These are phyloP conservation scores for Colletotrichum sp. DNA, from an alignment of 2,329 filamentous ascomycete genomes.

Conservation along the genomic window DNA sequence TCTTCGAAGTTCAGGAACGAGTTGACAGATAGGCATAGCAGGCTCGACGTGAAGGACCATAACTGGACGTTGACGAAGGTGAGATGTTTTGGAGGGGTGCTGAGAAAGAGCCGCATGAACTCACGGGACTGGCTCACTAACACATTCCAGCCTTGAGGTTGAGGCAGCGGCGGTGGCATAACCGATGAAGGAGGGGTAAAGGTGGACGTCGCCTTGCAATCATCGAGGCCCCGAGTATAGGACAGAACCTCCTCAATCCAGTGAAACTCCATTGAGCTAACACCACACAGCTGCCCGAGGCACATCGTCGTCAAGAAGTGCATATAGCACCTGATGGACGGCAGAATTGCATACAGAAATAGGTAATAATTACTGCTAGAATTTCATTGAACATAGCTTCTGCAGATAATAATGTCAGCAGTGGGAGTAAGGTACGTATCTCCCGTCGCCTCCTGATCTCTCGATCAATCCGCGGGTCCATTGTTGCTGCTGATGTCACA, in stretches of 20 bases:
- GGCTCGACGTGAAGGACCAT: not conserved
- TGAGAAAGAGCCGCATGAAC: not conserved
- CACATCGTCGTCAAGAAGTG: not conserved
- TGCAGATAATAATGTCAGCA: not conserved
- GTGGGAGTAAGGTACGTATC: not conserved
- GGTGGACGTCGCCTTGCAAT: not conserved
- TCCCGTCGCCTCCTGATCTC: not conserved
- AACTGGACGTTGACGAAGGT: not conserved
- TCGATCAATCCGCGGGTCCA: not conserved
- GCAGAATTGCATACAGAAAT: not conserved
- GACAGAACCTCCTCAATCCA: not conserved
- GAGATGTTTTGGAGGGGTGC: not conserved
- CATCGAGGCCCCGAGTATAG: not conserved
- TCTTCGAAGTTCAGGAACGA: not conserved
- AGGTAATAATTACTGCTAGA: not conserved
- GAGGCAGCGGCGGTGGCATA: not conserved
- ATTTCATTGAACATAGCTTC: accelerated
- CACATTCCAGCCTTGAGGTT: not conserved
- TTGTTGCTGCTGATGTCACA: not conserved
- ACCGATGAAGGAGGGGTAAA: not conserved
- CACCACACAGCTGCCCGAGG: not conserved
- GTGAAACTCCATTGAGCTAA: not conserved
- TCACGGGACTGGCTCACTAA: not conserved
- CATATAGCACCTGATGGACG: not conserved
- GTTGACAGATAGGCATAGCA: not conserved